Evolutionary conservation across 2,329 filamentous ascomycete genomes (phyloP), one percentile per base, ranked within the genome.

Genomic region (Fusarium praegraminearum): DNA sequence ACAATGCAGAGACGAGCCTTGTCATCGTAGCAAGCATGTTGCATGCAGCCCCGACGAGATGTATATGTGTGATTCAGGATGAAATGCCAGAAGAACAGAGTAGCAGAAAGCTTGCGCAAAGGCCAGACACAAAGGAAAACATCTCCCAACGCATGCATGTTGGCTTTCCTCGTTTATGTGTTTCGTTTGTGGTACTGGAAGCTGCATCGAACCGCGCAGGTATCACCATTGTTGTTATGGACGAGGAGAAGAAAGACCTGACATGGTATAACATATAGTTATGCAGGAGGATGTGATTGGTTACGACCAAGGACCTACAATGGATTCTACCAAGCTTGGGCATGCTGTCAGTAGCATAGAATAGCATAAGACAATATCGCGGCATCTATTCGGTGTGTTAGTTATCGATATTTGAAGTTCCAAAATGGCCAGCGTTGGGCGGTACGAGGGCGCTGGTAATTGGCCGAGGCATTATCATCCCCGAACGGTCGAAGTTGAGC

Each of bases 21-120:
- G 49, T 43, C 67, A 70, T 70, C 15, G 33, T 57, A 54, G 35
- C 10, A 33, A 38, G 36, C 22, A 40, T 28, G 40, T 18, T 35
- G 32, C 40, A 45, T 30, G 47, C 24, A 5, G 45, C 24, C 30
- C 38, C 41, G 22, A 28, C 36, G 40, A 33, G 41, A 45, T 13
- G 18, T 33, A 41, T 38, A 33, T 43, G 38, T 28, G n/a, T 50
- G 47, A 50, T 30, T n/a, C 9, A 35, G 32, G 26, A n/a, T 35
- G 18, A 35, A 63, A 9, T 5, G 38, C 12, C 15, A 20, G 26
- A 28, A 43, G 30, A 35, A 30, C 15, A 28, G 24, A 33, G 13
- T 3, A 28, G n/a, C 5, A 36, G 28, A 33, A 40, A 22, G 52
- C 15, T 51, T 43, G 24, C 13, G 51, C 15, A 18, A 30, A 26